phyloP scores from a whole-genome alignment of 2,329 filamentous ascomycete species.

The Pseudogymnoascus sp. region DNA sequence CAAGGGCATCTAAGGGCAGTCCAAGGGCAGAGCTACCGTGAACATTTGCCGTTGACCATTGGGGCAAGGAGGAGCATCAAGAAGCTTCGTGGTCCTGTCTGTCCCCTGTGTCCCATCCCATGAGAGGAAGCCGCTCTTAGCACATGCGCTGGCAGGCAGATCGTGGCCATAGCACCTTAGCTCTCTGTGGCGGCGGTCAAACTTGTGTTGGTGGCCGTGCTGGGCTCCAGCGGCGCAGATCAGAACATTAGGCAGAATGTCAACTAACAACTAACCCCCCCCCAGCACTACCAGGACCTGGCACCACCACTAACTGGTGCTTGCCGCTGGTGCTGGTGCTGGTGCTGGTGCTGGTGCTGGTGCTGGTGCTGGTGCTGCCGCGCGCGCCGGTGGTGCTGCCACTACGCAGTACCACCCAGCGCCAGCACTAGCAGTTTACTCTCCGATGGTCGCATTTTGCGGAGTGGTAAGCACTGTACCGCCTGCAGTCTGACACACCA shows the following conservation, averaged over 20 bases:
- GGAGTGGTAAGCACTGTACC: background rate
- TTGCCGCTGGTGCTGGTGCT: background rate
- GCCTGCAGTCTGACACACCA: background rate
- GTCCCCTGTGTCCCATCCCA: background rate
- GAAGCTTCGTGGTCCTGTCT: background rate
- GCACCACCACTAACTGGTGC: background rate
- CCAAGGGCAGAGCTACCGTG: background rate
- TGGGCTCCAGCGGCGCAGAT: background rate
- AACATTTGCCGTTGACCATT: background rate
- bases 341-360: background rate
- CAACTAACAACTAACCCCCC: background rate
- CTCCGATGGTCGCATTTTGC: background rate
- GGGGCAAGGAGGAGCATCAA: background rate
- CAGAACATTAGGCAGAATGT: background rate
- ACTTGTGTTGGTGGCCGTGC: background rate
- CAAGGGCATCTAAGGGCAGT: background rate
- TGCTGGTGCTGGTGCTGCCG: background rate
- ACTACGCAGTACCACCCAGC: background rate
- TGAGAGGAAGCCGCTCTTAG: background rate
- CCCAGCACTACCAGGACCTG: background rate
- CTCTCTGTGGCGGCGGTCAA: background rate
- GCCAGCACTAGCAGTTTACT: background rate
- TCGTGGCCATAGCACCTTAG: conserved; percentile 1
- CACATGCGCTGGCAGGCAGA: background rate
- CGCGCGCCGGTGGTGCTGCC: background rate